phyloP scores from a whole-genome alignment of 176 grass and related monocot genomes.

The Aegilops longissima region DNA sequence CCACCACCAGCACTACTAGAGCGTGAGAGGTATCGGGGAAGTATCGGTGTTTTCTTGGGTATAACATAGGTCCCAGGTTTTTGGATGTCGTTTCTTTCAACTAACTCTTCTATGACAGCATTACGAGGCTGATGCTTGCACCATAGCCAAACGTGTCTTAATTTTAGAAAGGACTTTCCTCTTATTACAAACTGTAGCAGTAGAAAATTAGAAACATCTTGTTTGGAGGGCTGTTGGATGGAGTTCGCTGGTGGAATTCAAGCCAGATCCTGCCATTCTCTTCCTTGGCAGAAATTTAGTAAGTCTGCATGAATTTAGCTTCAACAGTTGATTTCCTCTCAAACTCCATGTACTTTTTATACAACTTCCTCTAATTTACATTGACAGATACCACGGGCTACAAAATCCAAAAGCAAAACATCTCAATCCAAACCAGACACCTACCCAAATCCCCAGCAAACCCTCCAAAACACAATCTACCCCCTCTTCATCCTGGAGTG shows the following conservation, averaged over 20 bases:
- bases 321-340: neutral
- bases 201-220: neutral
- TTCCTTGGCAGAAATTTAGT: neutral
- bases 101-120: neutral
- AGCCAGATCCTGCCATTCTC: too few species aligned
- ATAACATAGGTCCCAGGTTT: neutral
- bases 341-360: neutral
- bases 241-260: neutral
- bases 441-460: neutral
- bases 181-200: neutral
- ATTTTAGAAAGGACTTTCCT: neutral
- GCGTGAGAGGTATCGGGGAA: too few species aligned
- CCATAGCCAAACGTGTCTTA: neutral
- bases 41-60: too few species aligned
- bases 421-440: neutral
- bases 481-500: neutral
- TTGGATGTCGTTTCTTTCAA: neutral
- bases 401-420: neutral
- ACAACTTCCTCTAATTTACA: neutral
- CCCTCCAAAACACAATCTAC: neutral
- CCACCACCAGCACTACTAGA: too few species aligned
- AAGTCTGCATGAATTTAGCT: neutral
- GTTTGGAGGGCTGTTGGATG: neutral
- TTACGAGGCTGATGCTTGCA: neutral
- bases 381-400: neutral